A percentile compares a stretch with the other conserved stretches of the same genome.
phyloP scores from a whole-genome alignment of 2,329 filamentous ascomycete genomes.

The Colletotrichum musicola region DNA sequence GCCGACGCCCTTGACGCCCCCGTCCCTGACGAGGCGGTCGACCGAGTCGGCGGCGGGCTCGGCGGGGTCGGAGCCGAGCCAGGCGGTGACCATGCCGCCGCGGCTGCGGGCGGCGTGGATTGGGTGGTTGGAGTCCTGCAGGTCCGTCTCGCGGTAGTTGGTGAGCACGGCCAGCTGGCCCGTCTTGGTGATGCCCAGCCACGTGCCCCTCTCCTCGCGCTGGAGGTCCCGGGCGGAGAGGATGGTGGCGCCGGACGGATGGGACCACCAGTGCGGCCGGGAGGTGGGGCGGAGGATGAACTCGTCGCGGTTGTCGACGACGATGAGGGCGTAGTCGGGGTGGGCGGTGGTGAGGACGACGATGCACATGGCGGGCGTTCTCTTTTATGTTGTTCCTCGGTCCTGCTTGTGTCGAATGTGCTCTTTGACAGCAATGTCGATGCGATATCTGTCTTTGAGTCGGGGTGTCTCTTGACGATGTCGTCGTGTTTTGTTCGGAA shows the following conservation, averaged over 20 bases:
- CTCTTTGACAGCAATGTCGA: background rate
- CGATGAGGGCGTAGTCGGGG: slow-evolving; percentile 79
- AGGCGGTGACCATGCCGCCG: slow-evolving; percentile 74
- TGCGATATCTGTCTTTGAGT: background rate
- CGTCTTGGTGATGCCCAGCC: slow-evolving; percentile 72
- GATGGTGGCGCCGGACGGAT: slow-evolving; percentile 58
- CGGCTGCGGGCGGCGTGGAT: slow-evolving; percentile 69
- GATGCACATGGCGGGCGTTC: slow-evolving; percentile 75
- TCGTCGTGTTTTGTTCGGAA: background rate
- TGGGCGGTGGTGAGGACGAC: slow-evolving; percentile 81
- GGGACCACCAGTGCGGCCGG: slow-evolving; percentile 73
- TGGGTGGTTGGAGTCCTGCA: slow-evolving; percentile 63
- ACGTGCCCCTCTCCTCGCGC: slow-evolving; percentile 72
- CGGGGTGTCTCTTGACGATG: background rate
- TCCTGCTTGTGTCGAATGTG: background rate
- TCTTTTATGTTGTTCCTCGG: background rate
- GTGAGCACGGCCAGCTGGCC: slow-evolving; percentile 75
- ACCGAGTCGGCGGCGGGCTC: slow-evolving; percentile 65
- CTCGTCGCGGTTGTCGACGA: slow-evolving; percentile 84
- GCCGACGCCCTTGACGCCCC: slow-evolving; percentile 70
- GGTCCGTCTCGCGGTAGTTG: slow-evolving; percentile 72
- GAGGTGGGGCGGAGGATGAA: slow-evolving; percentile 75
- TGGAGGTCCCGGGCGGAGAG: slow-evolving; percentile 74
- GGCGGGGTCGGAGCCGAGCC: slow-evolving; percentile 65
- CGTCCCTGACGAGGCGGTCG: slow-evolving; percentile 62